Evolutionary conservation across 2,329 filamentous ascomycete species (phyloP).

Genomic region (Xylariaceae sp.): DNA sequence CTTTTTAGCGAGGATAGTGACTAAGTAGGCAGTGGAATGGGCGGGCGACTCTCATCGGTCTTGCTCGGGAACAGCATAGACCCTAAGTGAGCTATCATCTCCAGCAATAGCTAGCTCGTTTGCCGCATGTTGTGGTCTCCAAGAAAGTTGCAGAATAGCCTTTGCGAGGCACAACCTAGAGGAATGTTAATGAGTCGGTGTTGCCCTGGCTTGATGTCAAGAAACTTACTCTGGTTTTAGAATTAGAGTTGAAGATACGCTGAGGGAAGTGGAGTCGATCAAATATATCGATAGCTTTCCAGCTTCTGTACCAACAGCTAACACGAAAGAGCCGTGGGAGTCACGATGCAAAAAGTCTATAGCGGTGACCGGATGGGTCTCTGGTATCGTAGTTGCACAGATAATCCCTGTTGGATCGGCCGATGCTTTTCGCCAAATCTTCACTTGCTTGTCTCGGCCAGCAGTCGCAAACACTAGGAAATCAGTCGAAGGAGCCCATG

Average conservation of each 20-base stretch:
- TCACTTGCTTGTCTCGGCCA: constrained; percentile 83
- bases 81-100: constrained; percentile 62
- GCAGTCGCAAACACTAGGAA: constrained; percentile 76
- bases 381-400: constrained; percentile 56
- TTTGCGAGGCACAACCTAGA: constrained; percentile 61
- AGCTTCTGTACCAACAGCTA: constrained; percentile 62
- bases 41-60: constrained; percentile 11
- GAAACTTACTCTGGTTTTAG: constrained; percentile 45
- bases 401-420: constrained; percentile 43
- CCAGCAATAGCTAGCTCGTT: constrained; percentile 57
- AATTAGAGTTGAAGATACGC: constrained; percentile 40
- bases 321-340: constrained; percentile 40
- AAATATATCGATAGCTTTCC: constrained; percentile 50
- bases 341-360: constrained; percentile 62
- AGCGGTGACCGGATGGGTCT: constrained; percentile 67
- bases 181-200: constrained; percentile 16
- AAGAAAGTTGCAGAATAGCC: constrained; percentile 68
- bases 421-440: constrained; percentile 60
- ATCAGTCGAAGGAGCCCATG: constrained; percentile 69
- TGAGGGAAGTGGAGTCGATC: constrained; percentile 45
- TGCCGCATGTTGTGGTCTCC: constrained; percentile 55
- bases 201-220: background rate
- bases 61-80: constrained; percentile 50
- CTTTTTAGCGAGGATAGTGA: constrained; percentile 1
- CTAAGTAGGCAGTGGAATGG: constrained; percentile 8